Base-by-base conservation (phyloP, 495 filamentous ascomycete species). In the Penicillium daleae region DNA sequence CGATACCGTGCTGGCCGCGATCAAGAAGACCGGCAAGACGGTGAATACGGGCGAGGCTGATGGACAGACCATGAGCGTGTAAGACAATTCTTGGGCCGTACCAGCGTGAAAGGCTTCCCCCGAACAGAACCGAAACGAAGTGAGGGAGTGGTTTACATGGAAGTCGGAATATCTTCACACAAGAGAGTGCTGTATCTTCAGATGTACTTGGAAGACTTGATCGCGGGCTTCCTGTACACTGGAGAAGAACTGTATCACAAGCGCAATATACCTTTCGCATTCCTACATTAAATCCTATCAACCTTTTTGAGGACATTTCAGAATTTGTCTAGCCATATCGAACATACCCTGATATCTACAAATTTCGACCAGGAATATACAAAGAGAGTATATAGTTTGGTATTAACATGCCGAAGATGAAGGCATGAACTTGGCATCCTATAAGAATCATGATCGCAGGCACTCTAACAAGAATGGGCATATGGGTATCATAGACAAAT, bases 1-100 rank as follows among this genome's bases (percentile, higher is more conserved):
- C 76, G 86, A 92, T 56, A 91, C 86, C 26, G 92, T 99, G 48
- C 84, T 97, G 55, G 84, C 86, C 70, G 93, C 87, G 60, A 97
- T 99, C 71, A 87, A 88, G 85, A 98, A 97, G 86, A 97, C 95
- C 3, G 93, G 93, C 32, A 99, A 98, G 86, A 87, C 86, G 69
- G 87, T 99, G 65, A 92, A 87, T 64, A 84, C 78, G 24, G 91
- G 86, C 22, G 85, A 90, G 83, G 88, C 81, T 19, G 87, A 85
- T 73, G 82, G 82, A 6, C 60, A 72, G 60, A 52, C 57, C 4
- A 76, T 70, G 71, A 60, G 32, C 50, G 76, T 82, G 57, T 81
- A 58, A 73, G 27, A 29, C 3, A 12, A 2, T 2, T n/a, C 7
- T 31, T n/a, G 49, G 15, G 3, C 31, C 19, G 17, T 17, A 17